Evolutionary conservation across 2,329 filamentous ascomycete species (phyloP).

Genomic region (Zasmidium cellare): DNA sequence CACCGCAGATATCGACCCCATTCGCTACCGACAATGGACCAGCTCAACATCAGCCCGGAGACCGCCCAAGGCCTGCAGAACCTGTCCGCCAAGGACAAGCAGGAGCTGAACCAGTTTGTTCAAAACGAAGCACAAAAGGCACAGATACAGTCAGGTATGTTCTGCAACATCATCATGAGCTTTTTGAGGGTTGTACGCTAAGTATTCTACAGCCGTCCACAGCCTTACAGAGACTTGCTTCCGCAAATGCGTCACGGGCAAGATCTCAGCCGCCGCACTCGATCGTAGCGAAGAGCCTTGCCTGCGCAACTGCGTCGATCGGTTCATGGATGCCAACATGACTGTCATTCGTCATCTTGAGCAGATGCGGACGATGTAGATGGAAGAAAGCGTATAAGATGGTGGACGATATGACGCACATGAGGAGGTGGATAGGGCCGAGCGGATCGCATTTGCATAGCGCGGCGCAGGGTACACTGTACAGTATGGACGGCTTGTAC

Average conservation of each 20-base stretch:
- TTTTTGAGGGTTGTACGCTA: not conserved
- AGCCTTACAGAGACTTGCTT: slow-evolving; percentile 62
- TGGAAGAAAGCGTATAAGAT: not conserved
- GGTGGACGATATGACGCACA: too few species aligned
- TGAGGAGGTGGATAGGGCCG: not conserved
- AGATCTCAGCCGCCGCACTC: slow-evolving; percentile 70
- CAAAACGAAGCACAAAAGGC: slow-evolving; percentile 82
- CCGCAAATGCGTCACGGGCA: slow-evolving; percentile 83
- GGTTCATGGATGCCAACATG: slow-evolving; percentile 87
- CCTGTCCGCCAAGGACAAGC: slow-evolving; percentile 52
- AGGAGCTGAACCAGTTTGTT: slow-evolving; percentile 84
- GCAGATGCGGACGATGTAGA: slow-evolving; percentile 43
- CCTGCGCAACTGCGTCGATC: slow-evolving; percentile 87
- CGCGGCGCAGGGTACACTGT: slow-evolving; percentile 6
- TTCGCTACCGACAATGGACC: slow-evolving; percentile 24
- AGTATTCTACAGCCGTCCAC: slow-evolving; percentile 16
- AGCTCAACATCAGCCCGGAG: slow-evolving; percentile 28
- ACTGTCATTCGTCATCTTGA: slow-evolving; percentile 84
- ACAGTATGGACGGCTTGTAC: slow-evolving; percentile 11
- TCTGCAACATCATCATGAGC: not conserved
- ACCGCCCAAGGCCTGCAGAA: slow-evolving; percentile 27
- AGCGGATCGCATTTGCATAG: not conserved
- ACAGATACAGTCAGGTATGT: slow-evolving; percentile 56
- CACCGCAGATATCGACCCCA: slow-evolving; percentile 5
- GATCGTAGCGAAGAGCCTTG: slow-evolving; percentile 79